Base-by-base conservation (phyloP, 768 basidiomycete genomes). In the Clitopilus hobsonii region DNA sequence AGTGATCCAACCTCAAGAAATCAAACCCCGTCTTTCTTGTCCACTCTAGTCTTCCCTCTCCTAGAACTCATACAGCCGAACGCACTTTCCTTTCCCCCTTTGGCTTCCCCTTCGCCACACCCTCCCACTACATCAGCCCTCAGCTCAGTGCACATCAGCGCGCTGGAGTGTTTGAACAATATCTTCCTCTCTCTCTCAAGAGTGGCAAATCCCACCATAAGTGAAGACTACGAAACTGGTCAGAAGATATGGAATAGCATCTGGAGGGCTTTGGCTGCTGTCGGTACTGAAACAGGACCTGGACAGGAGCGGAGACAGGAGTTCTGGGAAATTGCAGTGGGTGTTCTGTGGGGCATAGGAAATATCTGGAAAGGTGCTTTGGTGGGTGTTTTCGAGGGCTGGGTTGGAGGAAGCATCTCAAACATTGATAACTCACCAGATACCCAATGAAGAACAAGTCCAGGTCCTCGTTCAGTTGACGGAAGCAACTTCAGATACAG, bases 131-230 rank as follows among this genome's bases (percentile, higher is more conserved):
- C 94, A 0, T 91, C 93, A 23, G 88, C 78, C 8, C 80, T 98
- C 45, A 82, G 89, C 58, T 83, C 88, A 6, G 84, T 96, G 51
- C 94, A 97, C 65, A 76, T 92, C 54, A 79, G 86, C 59, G 90
- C 93, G 8, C 76, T 95, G 24, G 93, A 96, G 66, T 94, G 94
- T 63, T 76, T 98, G 48, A 94, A 91, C 64, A 97, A 98, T 64
- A 76, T 94, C 32, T 88, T 96, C 63, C 74, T 95, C 29, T 86
- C 92, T 2, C 75, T 89, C 11, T 78, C 85, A 2, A 74, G 80
- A 0, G 69, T 75, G 3, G 71, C 78, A 1, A 77, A 74, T 51
- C 60, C 74, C 24, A 69, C 61, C 3, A 65, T 79, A 10, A 60
- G 74, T 11, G 70, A 72, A 2, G 82, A 87, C 49, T 69, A 71